These are phyloP conservation scores for Pleurozium schreberi DNA, from an alignment of 225 moss, liverwort and hornwort species.

Conservation along the genomic window DNA sequence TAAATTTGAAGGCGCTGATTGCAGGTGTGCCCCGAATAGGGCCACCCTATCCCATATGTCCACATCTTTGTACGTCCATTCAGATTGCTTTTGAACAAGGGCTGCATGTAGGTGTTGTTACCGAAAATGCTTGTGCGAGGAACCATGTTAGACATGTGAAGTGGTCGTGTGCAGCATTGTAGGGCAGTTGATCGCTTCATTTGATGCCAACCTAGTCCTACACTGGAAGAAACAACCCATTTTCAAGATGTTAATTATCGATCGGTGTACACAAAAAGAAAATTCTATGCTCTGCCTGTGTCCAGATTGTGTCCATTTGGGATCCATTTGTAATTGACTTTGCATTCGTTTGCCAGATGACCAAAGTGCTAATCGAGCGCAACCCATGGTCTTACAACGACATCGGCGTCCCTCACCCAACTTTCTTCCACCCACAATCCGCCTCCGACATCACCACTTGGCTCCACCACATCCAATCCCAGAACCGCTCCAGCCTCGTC, in stretches of 20 bases:
- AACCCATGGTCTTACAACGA: conserved; percentile 60
- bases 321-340: not conserved
- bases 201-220: not conserved
- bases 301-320: not conserved
- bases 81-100: not conserved
- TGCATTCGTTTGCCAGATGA: not conserved
- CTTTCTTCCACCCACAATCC: conserved; percentile 71
- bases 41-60: not conserved
- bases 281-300: not conserved
- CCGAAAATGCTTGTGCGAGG: not conserved
- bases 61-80: not conserved
- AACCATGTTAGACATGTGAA: not conserved
- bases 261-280: not conserved
- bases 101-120: not conserved
- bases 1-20: not conserved
- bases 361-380: conserved; percentile 68
- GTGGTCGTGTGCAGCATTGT: not conserved
- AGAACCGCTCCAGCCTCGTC: conserved; percentile 45
- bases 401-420: conserved; percentile 70
- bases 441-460: conserved; percentile 47
- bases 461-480: conserved; percentile 22
- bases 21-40: not conserved
- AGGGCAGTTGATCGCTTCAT: not conserved
- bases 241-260: not conserved
- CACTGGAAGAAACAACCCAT: not conserved